Evolutionary conservation across 2,329 filamentous ascomycete genomes (phyloP), one percentile per base, ranked within the genome.

Genomic region (Akanthomyces dipterigenus): DNA sequence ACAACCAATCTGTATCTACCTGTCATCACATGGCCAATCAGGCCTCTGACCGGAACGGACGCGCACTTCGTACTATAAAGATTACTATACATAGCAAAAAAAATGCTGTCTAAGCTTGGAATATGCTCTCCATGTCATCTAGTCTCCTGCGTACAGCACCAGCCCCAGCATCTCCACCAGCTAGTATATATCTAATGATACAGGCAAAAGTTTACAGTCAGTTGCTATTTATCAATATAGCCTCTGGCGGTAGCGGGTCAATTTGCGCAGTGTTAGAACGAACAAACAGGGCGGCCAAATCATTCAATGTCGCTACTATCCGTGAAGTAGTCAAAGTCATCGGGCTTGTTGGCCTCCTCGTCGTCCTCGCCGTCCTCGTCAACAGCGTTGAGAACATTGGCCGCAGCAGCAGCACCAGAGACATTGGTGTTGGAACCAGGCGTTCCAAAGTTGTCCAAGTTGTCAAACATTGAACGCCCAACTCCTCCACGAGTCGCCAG

Each of bases 341-440:
- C 76, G 5, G 90, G 91, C 7, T 85, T 73, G 42, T 82, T 77
- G 2, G 90, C 90, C 71, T 93, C 90, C 67, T 89, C 87, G 14
- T 84, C 87, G 38, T 81, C 87, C 64, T 91, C 88, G 11, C 81
- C 85, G 68, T 93, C 90, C 73, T 98, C 93, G 68, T 97, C 93
- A 4, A 96, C 86, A 6, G 92, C 88, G 4, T 38, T 38, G 14
- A 38, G 36, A 3, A 5, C 12, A 16, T 38, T 38, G 2, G 11
- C 8, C 31, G 31, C 31, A 34, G 31, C 3, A 34, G 31, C 31
- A 2, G 31, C 31, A 34, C 11, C 31, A 34, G 31, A 2, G 7
- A 9, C 31, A 9, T 34, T 9, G 5, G 8, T 9, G 8, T 34
- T 34, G 4, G 31, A 34, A 11, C 31, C 31, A 34, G 31, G 7